Evolutionary conservation across 768 basidiomycete genomes (phyloP), one percentile per base, ranked within the genome.

Genomic region (Kwoniella shandongensis): DNA sequence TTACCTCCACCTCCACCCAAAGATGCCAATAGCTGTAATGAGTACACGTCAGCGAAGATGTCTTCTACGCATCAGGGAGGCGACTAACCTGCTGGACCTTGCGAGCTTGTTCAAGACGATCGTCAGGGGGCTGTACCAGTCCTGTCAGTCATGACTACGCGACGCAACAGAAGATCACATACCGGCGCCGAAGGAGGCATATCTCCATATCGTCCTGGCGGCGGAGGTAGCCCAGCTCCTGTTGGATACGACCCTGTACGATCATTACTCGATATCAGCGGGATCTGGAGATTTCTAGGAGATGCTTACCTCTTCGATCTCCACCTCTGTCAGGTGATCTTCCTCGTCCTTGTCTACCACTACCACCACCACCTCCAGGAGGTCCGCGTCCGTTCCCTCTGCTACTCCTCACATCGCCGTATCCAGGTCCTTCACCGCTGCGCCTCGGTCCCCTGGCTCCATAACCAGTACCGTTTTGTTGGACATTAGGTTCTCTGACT

Each of bases 91-190:
- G 60, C 46, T 75, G 73, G 4, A 75, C 71, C 52, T 71, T 71
- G 3, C 67, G 53, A 61, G 73, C 73, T 80, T 91, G 88, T 68
- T 93, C 91, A 18, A 93, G 79, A 12, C 90, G 86, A 47, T 91
- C 89, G 56, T 91, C 88, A 11, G 79, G 75, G 38, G 81, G 36
- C 67, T 62, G 39, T 36, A 18, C 0, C 10, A 10, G n/a, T 57
- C 41, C 38, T 11, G 15, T 26, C 20, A 23, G 11, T 38, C 41
- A 50, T 22, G 41, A 13, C 1, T 40, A 15, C n/a, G 12, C 10
- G 12, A 23, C 29, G 22, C 5, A 53, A 38, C 20, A n/a, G 20
- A 23, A 23, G 15, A 39, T 15, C 15, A 58, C 59, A 44, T 46
- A 64, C 63, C 44, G 44, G 49, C 40, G 41, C 38, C 26, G 57